Conservation (phyloP, 2,329 filamentous ascomycete species). For the Lecanicillium sp. region DNA sequence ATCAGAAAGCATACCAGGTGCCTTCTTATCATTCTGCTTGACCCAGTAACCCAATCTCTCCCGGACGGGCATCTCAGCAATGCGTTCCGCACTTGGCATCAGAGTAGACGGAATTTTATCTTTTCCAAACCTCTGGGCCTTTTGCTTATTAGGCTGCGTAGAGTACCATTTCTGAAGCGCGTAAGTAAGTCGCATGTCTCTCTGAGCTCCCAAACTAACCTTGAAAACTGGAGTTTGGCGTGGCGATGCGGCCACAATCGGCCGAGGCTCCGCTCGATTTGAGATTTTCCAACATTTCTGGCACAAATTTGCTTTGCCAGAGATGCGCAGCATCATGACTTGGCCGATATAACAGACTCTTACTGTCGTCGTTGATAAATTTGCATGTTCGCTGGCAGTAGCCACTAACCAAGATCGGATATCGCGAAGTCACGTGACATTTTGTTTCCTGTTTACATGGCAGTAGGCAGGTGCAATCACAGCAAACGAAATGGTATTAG, state of each 20-base stretch:
- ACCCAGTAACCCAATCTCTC: slow-evolving; percentile 38
- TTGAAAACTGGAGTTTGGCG: no score
- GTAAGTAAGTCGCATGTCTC: not conserved
- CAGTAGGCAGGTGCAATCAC: not conserved
- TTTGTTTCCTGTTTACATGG: not conserved
- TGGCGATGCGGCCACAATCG: not conserved
- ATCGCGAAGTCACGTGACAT: not conserved
- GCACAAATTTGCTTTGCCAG: not conserved
- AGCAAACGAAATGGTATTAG: not conserved
- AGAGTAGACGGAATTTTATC: not conserved
- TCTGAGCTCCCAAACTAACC: no score
- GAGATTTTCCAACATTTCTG: not conserved
- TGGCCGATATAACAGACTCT: not conserved
- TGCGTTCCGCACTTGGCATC: not conserved
- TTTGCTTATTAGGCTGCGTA: not conserved
- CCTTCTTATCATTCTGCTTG: slow-evolving; percentile 26
- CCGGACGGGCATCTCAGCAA: slow-evolving; percentile 27
- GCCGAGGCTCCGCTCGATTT: not conserved
- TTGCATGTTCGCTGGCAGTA: not conserved
- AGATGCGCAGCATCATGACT: slow-evolving; percentile 2
- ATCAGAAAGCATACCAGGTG: slow-evolving; percentile 17
- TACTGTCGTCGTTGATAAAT: not conserved
- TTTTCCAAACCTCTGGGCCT: not conserved
- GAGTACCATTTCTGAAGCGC: slow-evolving; percentile 1
- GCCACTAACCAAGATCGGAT: not conserved